Evolutionary conservation across 2,329 filamentous ascomycete species (phyloP).

Genomic region (Microsporum audouinii): DNA sequence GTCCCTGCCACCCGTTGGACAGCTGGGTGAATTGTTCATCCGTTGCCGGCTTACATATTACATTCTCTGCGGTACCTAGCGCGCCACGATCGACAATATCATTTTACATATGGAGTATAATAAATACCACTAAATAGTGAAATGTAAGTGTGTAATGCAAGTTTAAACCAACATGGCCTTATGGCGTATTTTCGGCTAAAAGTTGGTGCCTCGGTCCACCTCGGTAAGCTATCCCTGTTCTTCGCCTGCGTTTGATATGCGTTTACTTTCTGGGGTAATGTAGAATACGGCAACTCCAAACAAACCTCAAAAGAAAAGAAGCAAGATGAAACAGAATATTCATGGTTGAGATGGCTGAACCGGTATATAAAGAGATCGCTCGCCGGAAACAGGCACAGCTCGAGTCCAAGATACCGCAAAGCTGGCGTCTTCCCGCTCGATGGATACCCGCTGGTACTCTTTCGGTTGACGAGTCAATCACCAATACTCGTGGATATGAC

Average conservation of each 20-base stretch:
- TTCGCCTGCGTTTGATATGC: neutral
- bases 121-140: no score
- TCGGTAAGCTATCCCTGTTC: neutral
- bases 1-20: no score
- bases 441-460: constrained; percentile 27
- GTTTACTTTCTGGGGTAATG: neutral
- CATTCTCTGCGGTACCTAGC: no score
- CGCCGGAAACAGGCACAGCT: constrained; percentile 30
- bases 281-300: neutral
- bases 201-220: neutral
- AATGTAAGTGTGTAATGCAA: no score
- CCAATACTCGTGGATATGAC: constrained; percentile 23
- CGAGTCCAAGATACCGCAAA: constrained; percentile 27
- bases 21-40: no score
- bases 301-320: neutral
- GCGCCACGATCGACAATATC: no score
- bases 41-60: no score
- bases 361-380: constrained; percentile 25
- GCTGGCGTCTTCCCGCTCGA: constrained; percentile 29
- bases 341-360: constrained; percentile 9
- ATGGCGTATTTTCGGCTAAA: neutral
- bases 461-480: constrained; percentile 27
- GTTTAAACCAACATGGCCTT: neutral
- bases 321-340: neutral
- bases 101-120: no score